phyloP scores from a whole-genome alignment of 2,329 filamentous ascomycete species.

The Epichloe bromicola region DNA sequence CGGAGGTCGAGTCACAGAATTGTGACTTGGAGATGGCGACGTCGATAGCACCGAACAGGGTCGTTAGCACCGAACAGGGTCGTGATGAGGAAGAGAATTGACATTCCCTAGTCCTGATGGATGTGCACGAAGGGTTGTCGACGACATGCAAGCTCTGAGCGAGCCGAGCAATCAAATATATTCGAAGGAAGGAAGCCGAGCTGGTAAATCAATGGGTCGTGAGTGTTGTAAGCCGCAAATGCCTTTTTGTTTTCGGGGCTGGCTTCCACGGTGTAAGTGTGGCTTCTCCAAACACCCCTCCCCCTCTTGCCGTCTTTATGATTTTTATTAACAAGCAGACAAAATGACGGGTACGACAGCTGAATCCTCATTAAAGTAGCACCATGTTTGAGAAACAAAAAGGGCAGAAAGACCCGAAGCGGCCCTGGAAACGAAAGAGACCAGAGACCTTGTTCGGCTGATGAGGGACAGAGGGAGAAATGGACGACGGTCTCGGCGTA shows the following conservation, averaged over 20 bases:
- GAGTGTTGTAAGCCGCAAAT: not conserved
- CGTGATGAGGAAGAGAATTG: not conserved
- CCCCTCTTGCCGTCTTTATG: constrained; percentile 1
- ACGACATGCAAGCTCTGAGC: not conserved
- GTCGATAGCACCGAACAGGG: constrained; percentile 2
- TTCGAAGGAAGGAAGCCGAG: not conserved
- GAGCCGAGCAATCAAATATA: not conserved
- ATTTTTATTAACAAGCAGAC: not conserved
- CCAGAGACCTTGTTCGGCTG: constrained; percentile 10
- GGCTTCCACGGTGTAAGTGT: constrained; percentile 3
- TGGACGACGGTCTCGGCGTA: constrained; percentile 11
- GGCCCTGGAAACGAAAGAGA: constrained; percentile 7
- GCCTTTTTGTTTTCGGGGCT: not conserved
- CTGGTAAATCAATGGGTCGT: not conserved
- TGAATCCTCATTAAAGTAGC: constrained; percentile 6
- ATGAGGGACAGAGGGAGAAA: constrained; percentile 10
- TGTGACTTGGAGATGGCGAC: constrained; percentile 5
- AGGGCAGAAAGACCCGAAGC: constrained; percentile 5
- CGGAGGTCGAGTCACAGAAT: not conserved
- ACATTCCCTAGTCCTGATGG: not conserved
- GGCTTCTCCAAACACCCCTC: constrained; percentile 3
- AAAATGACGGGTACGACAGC: constrained; percentile 1
- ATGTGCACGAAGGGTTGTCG: not conserved
- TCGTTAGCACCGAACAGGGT: not conserved
- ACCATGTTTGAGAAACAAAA: constrained; percentile 15